Evolutionary conservation across 2,329 filamentous ascomycete genomes (phyloP).

Genomic region (Talaromyces sp.): DNA sequence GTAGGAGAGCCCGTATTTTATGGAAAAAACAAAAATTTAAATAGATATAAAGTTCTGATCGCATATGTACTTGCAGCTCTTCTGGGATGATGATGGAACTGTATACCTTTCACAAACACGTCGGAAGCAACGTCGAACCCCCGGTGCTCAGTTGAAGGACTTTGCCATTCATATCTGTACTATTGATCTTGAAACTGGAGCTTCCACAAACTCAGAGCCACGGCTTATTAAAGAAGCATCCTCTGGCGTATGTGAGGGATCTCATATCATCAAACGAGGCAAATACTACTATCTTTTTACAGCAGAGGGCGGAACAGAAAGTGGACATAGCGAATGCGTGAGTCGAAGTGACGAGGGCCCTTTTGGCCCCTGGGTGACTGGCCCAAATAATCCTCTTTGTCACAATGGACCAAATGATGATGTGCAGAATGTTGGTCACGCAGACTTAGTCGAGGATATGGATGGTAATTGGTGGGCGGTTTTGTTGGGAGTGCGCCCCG

Average conservation of each 20-base stretch:
- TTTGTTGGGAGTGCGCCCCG: slow-evolving; percentile 42
- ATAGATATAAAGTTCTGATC: not conserved
- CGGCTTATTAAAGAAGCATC: slow-evolving; percentile 41
- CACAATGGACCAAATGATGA: slow-evolving; percentile 45
- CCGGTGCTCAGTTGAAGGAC: slow-evolving; percentile 42
- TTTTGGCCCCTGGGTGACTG: slow-evolving; percentile 59
- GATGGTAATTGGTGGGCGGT: slow-evolving; percentile 46
- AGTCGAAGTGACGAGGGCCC: slow-evolving; percentile 45
- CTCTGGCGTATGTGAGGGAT: slow-evolving; percentile 46
- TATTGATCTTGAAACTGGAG: slow-evolving; percentile 26
- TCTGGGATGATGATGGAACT: slow-evolving; percentile 47
- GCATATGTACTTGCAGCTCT: slow-evolving; percentile 31
- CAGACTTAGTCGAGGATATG: slow-evolving; percentile 43
- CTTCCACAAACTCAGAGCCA: slow-evolving; percentile 23
- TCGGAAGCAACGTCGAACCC: slow-evolving; percentile 31
- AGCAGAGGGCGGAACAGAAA: slow-evolving; percentile 54
- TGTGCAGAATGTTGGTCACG: slow-evolving; percentile 48
- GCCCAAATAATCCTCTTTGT: slow-evolving; percentile 54
- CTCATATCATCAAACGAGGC: slow-evolving; percentile 50
- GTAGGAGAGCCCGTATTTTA: slow-evolving; percentile 23
- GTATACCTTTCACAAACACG: slow-evolving; percentile 45
- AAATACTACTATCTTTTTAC: slow-evolving; percentile 51
- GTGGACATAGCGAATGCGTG: slow-evolving; percentile 57
- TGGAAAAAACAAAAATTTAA: not conserved
- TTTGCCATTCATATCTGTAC: slow-evolving; percentile 41